Percentiles rank a stretch among this genome's conserved stretches.
phyloP scores from a whole-genome alignment of 139 green algal genomes.

The Pleodorina starrii region DNA sequence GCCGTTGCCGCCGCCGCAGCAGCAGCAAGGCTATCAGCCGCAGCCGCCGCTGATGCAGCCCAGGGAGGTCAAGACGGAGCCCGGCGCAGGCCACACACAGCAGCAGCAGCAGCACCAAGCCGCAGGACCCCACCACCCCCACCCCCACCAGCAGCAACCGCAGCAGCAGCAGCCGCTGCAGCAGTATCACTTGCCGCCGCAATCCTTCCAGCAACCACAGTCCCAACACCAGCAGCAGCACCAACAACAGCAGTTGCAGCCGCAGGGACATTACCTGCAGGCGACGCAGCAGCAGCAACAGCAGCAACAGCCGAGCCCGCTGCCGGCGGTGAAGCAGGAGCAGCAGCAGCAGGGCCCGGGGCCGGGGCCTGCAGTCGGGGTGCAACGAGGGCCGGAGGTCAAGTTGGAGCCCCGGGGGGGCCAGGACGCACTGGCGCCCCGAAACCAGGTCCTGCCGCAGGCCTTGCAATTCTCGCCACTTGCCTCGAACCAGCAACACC shows the following conservation, averaged over 20 bases:
- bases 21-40: too few species aligned
- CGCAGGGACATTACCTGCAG: background rate
- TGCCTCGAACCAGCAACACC: background rate
- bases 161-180: background rate
- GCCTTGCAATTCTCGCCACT: background rate
- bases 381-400: background rate
- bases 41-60: background rate
- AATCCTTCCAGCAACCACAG: background rate
- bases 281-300: background rate
- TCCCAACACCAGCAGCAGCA: background rate
- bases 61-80: background rate
- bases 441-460: background rate
- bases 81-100: background rate
- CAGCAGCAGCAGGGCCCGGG: background rate
- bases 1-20: background rate
- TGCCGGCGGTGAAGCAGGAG: background rate
- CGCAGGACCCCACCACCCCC: background rate
- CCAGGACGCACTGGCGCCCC: background rate
- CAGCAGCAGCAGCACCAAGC: background rate
- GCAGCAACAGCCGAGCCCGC: background rate
- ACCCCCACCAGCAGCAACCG: background rate
- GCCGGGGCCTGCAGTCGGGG: background rate
- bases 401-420: background rate
- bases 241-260: background rate
- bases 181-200: background rate